phyloP scores from a whole-genome alignment of 495 filamentous ascomycete genomes.

The Talaromyces ruber region DNA sequence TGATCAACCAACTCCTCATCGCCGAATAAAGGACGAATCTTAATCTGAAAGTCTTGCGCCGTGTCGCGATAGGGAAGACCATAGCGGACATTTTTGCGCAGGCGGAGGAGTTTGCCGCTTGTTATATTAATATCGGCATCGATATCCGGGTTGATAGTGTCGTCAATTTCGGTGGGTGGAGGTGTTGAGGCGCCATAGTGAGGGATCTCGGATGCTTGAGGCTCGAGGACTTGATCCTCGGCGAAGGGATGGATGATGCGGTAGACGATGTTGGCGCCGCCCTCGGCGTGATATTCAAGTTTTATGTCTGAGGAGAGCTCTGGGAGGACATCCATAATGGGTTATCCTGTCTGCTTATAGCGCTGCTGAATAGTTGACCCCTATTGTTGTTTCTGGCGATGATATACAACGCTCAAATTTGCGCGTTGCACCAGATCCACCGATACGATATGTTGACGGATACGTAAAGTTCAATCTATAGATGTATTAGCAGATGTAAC shows the following conservation, averaged over 20 bases:
- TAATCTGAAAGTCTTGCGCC: conserved; percentile 46
- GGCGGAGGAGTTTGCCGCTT: conserved; percentile 49
- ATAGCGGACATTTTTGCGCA: conserved; percentile 54
- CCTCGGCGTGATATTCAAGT: conserved; percentile 52
- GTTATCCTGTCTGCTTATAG: not conserved
- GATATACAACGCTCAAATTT: not conserved
- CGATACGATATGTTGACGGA: not conserved
- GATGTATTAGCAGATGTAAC: not conserved
- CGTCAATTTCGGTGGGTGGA: conserved; percentile 12
- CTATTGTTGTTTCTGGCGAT: not conserved
- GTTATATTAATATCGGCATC: conserved; percentile 12
- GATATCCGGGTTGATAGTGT: not conserved
- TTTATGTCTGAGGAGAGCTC: conserved; percentile 34
- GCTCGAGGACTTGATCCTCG: not conserved
- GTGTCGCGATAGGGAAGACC: conserved; percentile 47
- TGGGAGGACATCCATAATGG: conserved; percentile 11
- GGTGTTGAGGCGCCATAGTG: conserved; percentile 7
- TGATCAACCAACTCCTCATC: conserved; percentile 52
- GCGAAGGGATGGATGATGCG: conserved; percentile 33
- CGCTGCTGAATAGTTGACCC: not conserved
- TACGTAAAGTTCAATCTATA: not conserved
- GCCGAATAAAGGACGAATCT: conserved; percentile 49
- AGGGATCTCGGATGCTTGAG: conserved; percentile 3
- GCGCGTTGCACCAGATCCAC: not conserved
- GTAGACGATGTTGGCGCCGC: conserved; percentile 67